phyloP scores from a whole-genome alignment of 2,329 filamentous ascomycete genomes.

The Byssochlamys sp. region DNA sequence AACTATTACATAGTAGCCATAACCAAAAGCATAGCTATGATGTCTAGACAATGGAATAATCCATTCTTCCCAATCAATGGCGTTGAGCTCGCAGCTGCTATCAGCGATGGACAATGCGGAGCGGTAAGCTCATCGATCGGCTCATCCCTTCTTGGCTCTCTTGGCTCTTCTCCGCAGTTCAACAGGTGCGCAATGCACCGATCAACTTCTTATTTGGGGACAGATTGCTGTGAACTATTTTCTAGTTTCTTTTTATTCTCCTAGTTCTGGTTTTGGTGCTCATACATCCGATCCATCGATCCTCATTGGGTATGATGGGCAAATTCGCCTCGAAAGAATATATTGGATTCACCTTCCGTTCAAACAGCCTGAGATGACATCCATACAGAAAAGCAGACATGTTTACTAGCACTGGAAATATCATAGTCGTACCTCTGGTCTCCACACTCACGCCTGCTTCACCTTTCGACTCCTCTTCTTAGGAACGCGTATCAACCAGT shows the following conservation, averaged over 20 bases:
- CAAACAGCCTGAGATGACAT: not conserved
- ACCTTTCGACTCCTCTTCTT: not conserved
- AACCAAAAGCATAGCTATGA: not conserved
- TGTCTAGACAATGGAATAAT: not conserved
- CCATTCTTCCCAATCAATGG: not conserved
- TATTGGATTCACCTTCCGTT: not conserved
- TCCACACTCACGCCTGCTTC: not conserved
- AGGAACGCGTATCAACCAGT: constrained; percentile 47
- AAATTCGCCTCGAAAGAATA: not conserved
- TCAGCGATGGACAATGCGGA: not conserved
- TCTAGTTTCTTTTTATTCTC: not conserved
- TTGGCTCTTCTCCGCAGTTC: not conserved
- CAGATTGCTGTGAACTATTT: not conserved
- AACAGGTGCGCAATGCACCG: not conserved
- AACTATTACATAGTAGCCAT: too few relatives aligned
- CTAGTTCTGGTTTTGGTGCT: not conserved
- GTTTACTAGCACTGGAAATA: not conserved
- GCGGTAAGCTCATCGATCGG: not conserved
- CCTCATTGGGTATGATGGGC: not conserved
- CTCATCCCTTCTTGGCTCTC: not conserved
- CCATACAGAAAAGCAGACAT: not conserved
- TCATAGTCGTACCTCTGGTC: not conserved
- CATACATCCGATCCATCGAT: not conserved
- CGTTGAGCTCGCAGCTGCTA: not conserved
- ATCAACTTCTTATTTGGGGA: not conserved